Base-by-base conservation (phyloP, 1,284 basidiomycete species). In the Malassezia sympodialis region DNA sequence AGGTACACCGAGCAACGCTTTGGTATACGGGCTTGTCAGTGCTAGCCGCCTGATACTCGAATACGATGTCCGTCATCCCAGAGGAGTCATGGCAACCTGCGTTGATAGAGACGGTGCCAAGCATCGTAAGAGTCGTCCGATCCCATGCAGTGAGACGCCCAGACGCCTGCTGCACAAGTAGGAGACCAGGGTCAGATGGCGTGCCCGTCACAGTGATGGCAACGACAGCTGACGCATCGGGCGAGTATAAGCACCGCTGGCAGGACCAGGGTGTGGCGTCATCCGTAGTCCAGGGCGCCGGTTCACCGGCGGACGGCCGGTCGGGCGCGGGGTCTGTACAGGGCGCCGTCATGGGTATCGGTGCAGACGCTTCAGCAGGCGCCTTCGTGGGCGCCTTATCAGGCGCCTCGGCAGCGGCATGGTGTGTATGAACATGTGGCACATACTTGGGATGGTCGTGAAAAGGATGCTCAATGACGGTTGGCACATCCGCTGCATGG, bases 81-180 rank as follows among this genome's bases (percentile, higher is more conserved):
- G 21, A 14, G 8, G 23, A 2, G 15, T 8, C 44, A 23, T 30
- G 35, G 12, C 8, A 14, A 17, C 31, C 24, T 7, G 23, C 14
- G 23, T 45, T 47, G 12, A 55, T 21, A 19, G n/a, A 12, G 27
- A 45, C 31, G 15, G 40, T 44, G 19, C 35, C 49, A 2, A 47
- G 15, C n/a, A 52, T 39, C 19, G 21, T 7, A 10, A 57, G 49
- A 8, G 24, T 17, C 3, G 21, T 12, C 3, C 34, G 28, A n/a
- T 45, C 24, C 55, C 55, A 57, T 2, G 37, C 50, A 7, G 45
- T 43, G 5, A 57, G 17, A 12, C 55, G 55, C 15, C 49, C 55
- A 0, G 55, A 57, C 8, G 55, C 55, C 39, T 57, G 55, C 23
- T 37, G 37, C 24, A 52, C 49, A 3, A 52, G 21, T 8, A 49